Base-by-base conservation (phyloP, 106 monocot species). In the Allium cepa region DNA sequence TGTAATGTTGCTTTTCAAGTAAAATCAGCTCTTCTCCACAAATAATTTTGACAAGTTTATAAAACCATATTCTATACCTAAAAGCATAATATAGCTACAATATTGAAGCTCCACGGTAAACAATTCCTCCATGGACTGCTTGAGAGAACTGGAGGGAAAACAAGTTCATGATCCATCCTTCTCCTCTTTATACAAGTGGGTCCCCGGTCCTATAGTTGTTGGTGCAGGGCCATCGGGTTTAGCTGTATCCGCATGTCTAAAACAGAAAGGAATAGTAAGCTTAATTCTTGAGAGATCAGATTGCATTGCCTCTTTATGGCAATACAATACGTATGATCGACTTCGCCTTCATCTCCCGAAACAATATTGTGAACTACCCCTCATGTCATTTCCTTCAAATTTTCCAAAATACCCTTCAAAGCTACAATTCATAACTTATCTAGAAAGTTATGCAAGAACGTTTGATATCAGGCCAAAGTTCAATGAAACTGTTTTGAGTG, bases 281-380 rank as follows among this genome's bases (percentile, higher is more conserved):
- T 16, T 84, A 22, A 27, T 84, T 49, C 57, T 84, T 9, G 83
- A 84, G 76, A 66, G 83, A 17, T 79, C 83, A 15, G 60, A 70
- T 62, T 84, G 83, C 76, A 76, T 84, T 50, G 83, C 83, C 47
- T 79, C 79, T 9, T 72, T 84, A 6, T 84, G 83, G 83, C 79
- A 79, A 48, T 73, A 69, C 55, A 84, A 61, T 55, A 79, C 79
- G 51, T 84, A 84, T 26, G 79, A 84, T 36, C 79, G 83, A 9
- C 83, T 83, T 46, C 72, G 69, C 53, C 83, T 83, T 57, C 83
- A 83, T 64, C 83, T 83, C 58, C 79, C 83, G 0, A 79, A 69
- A 71, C 50, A 76, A 7, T 79, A 76, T 65, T 83, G 83, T 53
- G 72, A 83, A 69, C 76, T 83, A 27, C 83, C 83, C 13, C 79